These are phyloP conservation scores for Coriaria nepalensis DNA, from an alignment of 306 rosid genomes.

Conservation along the genomic window DNA sequence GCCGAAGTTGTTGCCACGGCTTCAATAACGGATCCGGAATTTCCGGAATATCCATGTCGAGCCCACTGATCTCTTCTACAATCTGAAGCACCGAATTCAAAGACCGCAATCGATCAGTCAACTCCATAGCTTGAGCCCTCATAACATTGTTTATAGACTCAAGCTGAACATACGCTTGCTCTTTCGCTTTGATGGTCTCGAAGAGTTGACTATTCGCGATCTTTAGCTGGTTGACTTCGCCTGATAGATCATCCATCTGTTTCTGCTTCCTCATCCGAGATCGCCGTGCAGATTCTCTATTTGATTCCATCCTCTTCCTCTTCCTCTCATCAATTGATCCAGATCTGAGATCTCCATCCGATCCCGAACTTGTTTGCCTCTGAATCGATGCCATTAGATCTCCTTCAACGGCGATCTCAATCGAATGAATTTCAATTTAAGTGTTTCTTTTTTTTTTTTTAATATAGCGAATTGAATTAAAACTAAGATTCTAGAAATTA, in stretches of 20 bases:
- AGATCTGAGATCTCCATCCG: conserved; percentile 29
- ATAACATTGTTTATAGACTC: conserved; percentile 41
- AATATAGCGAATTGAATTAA: no score
- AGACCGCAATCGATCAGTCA: conserved; percentile 45
- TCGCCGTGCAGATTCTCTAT: conserved; percentile 82
- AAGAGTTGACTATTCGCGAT: conserved; percentile 25
- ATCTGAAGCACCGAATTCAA: conserved; percentile 43
- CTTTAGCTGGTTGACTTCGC: conserved; percentile 35
- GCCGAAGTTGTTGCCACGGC: conserved; percentile 48
- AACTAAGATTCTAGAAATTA: background rate
- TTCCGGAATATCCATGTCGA: conserved; percentile 44
- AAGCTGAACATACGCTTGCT: conserved; percentile 23
- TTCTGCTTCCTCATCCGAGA: conserved; percentile 82
- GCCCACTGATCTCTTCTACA: conserved; percentile 52
- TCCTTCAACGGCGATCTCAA: background rate
- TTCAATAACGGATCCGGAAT: conserved; percentile 42
- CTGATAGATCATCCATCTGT: conserved; percentile 50
- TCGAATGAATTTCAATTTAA: background rate
- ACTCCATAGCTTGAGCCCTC: conserved; percentile 47
- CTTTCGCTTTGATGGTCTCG: conserved; percentile 30
- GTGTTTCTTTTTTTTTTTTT: background rate
- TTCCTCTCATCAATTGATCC: conserved; percentile 47
- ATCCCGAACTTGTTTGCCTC: conserved; percentile 48
- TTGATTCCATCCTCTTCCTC: conserved; percentile 81
- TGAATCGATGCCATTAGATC: conserved; percentile 35